Evolutionary conservation across 1,284 basidiomycete species (phyloP).

Genomic region (Ceratobasidium sp.): DNA sequence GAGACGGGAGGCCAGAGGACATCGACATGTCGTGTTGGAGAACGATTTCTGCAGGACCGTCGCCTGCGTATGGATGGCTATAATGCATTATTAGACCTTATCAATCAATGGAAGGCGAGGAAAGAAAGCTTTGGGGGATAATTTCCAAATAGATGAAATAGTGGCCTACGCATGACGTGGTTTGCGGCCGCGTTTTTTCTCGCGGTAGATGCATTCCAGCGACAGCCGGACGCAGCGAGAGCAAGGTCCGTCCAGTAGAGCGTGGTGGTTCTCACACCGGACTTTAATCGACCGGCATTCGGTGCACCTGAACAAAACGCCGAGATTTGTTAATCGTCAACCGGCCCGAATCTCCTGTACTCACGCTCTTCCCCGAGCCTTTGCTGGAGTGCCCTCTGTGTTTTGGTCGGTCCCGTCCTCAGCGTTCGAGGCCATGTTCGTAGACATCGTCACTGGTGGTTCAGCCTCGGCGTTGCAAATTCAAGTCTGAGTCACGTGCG

Average conservation of each 20-base stretch:
- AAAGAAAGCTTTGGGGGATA: no score
- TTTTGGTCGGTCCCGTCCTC: no score
- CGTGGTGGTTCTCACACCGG: slow-evolving; percentile 35
- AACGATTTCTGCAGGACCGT: slow-evolving; percentile 36
- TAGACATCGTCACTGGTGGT: no score
- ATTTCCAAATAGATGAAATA: no score
- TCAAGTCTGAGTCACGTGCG: no score
- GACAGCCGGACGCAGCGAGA: slow-evolving; percentile 26
- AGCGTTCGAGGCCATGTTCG: no score
- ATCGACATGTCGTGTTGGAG: slow-evolving; percentile 25
- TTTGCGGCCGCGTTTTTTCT: slow-evolving; percentile 40
- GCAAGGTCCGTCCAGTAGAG: slow-evolving; percentile 32
- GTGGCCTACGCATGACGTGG: no score
- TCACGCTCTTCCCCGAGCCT: slow-evolving; percentile 40
- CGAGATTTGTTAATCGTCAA: no score
- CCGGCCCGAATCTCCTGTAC: not conserved
- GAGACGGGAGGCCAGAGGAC: not conserved
- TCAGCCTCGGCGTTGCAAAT: no score
- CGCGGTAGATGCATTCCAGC: slow-evolving; percentile 34
- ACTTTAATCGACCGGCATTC: slow-evolving; percentile 40
- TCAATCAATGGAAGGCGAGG: not conserved
- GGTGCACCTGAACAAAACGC: slow-evolving; percentile 19
- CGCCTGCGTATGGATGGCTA: slow-evolving; percentile 37
- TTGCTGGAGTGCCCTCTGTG: no score
- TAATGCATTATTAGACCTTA: slow-evolving; percentile 21